Base-by-base conservation (phyloP, 371 early-diverging fungal genomes). In the Blyttiomyces sp. region DNA sequence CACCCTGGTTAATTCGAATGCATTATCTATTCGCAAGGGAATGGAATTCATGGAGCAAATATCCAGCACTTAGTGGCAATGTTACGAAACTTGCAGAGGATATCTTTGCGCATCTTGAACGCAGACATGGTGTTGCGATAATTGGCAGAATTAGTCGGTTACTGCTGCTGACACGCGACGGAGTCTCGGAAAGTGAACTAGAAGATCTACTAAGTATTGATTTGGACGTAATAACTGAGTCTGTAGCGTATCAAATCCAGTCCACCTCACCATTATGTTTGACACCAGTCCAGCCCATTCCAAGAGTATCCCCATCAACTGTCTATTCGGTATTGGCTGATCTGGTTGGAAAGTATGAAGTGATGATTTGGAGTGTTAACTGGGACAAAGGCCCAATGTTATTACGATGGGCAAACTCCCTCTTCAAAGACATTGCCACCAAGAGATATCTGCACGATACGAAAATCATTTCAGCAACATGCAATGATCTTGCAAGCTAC, bases 121-220 rank as follows among this genome's bases (percentile, higher is more conserved):
- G 54, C 17, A 43, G 28, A 5, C 65, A 59, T 45, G 60, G 65
- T 3, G 48, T 44, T 31, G 44, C 50, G n/a, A 19, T 54, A 7
- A 36, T 60, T 5, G 46, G 53, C 23, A 5, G 57, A 2, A 43
- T 61, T 33, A 23, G 49, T 4, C 48, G 60, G 13, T 28, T 66
- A 16, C 24, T 59, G 5, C 32, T 28, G 9, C 23, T 58, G 1
- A 31, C 57, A 9, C 35, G 61, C 17, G 66, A 66, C 33, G 66
- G 66, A 4, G 23, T 55, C 32, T 55, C 61, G 0, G 66, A 66
- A 31, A 35, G 27, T 13, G 60, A 55, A 16, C 21, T 66, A 44
- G 66, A 66, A 48, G 66, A 66, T 39, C 44, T 66, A 16, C 35
- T 66, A 5, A 56, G 61, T 43, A 30, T 61, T 3, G 66, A 66